These are phyloP conservation scores for Echinosophora koreensis DNA, from an alignment of 306 rosid species.

Conservation along the genomic window DNA sequence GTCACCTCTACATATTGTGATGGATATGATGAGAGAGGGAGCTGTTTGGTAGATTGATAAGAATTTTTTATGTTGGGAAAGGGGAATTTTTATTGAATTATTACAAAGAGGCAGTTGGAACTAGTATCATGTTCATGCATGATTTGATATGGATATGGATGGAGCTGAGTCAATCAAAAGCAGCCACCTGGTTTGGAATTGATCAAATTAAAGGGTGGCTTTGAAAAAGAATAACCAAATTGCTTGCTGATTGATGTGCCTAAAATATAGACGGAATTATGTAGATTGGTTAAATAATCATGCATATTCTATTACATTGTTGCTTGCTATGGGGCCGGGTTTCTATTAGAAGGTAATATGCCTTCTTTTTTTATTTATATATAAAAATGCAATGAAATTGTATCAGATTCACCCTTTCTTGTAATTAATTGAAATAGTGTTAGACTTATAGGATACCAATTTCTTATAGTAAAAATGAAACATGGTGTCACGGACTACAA, in stretches of 20 bases:
- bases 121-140: conserved; percentile 17
- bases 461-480: neutral
- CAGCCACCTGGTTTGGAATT: conserved; percentile 39
- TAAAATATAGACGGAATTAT: neutral
- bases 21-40: neutral
- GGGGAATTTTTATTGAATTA: conserved; percentile 33
- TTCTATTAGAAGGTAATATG: neutral
- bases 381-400: neutral
- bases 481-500: neutral
- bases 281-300: neutral
- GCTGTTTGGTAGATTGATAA: neutral
- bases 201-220: conserved; percentile 22
- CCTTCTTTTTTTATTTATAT: neutral
- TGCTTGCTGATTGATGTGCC: conserved; percentile 35
- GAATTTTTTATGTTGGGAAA: neutral
- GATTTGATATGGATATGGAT: conserved; percentile 37
- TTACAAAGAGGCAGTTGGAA: conserved; percentile 36
- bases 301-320: conserved; percentile 3
- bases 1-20: too few relatives aligned
- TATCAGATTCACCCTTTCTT: neutral
- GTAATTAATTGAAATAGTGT: neutral
- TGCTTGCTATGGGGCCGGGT: neutral
- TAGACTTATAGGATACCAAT: neutral
- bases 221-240: conserved; percentile 39
- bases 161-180: conserved; percentile 35